These are phyloP conservation scores for Ochetophila trinervis DNA, from an alignment of 306 rosid genomes.

Conservation along the genomic window DNA sequence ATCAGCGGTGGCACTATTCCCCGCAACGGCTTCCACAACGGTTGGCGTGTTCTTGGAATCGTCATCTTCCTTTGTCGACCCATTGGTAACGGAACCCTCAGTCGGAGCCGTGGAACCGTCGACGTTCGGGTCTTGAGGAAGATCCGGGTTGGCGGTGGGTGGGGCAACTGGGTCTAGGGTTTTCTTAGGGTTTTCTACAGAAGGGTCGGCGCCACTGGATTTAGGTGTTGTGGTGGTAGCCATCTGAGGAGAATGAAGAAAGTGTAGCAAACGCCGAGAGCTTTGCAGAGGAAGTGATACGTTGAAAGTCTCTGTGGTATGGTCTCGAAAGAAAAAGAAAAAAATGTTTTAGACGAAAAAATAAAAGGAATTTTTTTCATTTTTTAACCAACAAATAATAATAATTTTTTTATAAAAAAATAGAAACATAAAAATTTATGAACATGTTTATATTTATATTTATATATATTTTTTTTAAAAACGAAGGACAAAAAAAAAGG, in stretches of 20 bases:
- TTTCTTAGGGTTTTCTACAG: conserved; percentile 49
- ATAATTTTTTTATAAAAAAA: no score
- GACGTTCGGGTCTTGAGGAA: conserved; percentile 8
- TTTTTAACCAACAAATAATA: no score
- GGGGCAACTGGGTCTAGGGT: conserved; percentile 41
- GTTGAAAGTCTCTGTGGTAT: no score
- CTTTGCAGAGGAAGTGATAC: no score
- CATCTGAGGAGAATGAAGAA: conserved; percentile 33
- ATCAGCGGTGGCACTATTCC: no score
- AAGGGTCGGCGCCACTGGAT: conserved; percentile 26
- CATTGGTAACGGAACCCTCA: conserved; percentile 11
- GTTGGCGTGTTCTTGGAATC: conserved; percentile 27
- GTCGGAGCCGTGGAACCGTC: conserved; percentile 10
- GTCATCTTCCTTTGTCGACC: conserved; percentile 21
- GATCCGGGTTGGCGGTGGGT: conserved; percentile 29
- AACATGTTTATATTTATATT: no score
- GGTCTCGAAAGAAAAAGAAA: no score
- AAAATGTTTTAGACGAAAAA: no score
- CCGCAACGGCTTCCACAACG: conserved; percentile 17
- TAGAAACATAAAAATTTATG: no score
- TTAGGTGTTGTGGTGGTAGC: conserved; percentile 42
- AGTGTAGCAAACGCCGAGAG: not conserved
- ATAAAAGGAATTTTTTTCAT: no score
- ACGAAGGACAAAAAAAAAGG: no score
- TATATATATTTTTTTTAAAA: no score